Base-by-base conservation (phyloP, 2,329 filamentous ascomycete species). In the Fusarium chuoi region DNA sequence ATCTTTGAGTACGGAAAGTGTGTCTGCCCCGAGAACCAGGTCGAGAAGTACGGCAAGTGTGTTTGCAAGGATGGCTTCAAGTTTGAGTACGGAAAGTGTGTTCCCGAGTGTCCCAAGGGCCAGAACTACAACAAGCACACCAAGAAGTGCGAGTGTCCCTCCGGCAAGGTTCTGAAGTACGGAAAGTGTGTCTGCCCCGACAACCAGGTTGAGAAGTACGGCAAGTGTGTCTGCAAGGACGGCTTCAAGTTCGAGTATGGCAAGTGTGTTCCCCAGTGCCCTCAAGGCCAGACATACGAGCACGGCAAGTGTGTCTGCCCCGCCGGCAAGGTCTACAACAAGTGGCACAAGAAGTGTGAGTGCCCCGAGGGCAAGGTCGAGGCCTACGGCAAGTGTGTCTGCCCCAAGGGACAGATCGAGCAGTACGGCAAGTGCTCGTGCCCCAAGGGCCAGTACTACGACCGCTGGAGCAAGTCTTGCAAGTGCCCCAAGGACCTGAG, bases 401-500 rank as follows among this genome's bases (percentile, higher is more conserved):
- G 71, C 58, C 62, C 67, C 42, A 56, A 71, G 45, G 71, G 71
- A 10, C 64, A 51, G 8, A 41, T 36, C 18, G 62, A 67, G 56
- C 26, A 44, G 7, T 71, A 71, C 42, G 68, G 62, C 28, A 71
- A 71, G 51, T 71, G 69, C 30, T 33, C 36, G 36, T 71, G 69
- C 33, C 69, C 68, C 57, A 71, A 71, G 68, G 69, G 69, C 12
- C 68, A 71, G 52, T 74, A 73, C 71, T 68, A 68, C 41, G 59
- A 67, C 46, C 71, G 71, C 71, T 74, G 71, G 63, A 58, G 57
- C 59, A 70, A 70, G 65, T 20, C 45, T 2, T 70, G 68, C 69
- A 73, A 75, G 68, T 75, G 72, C 36, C 68, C 72, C 49, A 75
- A 75, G 64, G 72, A 60, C 26, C 22, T 62, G 57, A 75, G 13